phyloP scores from a whole-genome alignment of 352 stramenopile species.

The Globisporangium alternatum region DNA sequence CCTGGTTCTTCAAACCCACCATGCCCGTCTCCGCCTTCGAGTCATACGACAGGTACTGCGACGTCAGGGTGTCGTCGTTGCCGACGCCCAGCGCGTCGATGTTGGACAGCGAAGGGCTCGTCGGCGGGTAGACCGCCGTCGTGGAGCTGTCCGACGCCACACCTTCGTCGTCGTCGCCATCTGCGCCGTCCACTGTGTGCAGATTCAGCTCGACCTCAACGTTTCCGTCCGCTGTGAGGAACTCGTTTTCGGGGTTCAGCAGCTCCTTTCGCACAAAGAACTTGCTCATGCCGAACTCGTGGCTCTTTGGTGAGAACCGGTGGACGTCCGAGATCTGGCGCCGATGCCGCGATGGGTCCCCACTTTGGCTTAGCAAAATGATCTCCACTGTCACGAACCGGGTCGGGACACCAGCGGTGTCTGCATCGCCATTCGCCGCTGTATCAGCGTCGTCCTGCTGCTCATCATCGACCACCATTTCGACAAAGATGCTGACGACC shows the following conservation, averaged over 20 bases:
- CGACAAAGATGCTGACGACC: slow-evolving; percentile 58
- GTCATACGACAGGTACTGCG: slow-evolving; percentile 51
- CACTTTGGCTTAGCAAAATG: slow-evolving; percentile 34
- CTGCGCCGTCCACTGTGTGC: slow-evolving; percentile 23
- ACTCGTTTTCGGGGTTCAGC: slow-evolving; percentile 39
- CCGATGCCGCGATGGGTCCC: slow-evolving; percentile 20
- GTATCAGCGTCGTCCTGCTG: neutral
- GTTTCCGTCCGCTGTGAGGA: slow-evolving; percentile 42
- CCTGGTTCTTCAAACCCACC: slow-evolving; percentile 89
- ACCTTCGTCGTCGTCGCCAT: slow-evolving; percentile 11
- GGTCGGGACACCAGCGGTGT: neutral
- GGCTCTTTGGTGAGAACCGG: slow-evolving; percentile 42
- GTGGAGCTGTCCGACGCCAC: slow-evolving; percentile 13
- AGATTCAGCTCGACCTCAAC: slow-evolving; percentile 52
- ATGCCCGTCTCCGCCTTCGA: slow-evolving; percentile 84
- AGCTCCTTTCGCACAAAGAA: slow-evolving; percentile 47
- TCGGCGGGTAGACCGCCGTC: slow-evolving; percentile 6
- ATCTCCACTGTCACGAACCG: slow-evolving; percentile 39
- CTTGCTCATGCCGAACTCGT: slow-evolving; percentile 54
- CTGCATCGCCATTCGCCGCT: slow-evolving; percentile 3
- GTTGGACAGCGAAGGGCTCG: slow-evolving; percentile 23
- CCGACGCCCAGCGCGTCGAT: slow-evolving; percentile 19
- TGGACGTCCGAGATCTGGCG: slow-evolving; percentile 44
- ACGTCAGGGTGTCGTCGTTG: slow-evolving; percentile 8
- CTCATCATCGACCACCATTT: slow-evolving; percentile 34